Evolutionary conservation across 2,329 filamentous ascomycete genomes (phyloP), one percentile per base, ranked within the genome.

Genomic region (Neopestalotiopsis sp.): DNA sequence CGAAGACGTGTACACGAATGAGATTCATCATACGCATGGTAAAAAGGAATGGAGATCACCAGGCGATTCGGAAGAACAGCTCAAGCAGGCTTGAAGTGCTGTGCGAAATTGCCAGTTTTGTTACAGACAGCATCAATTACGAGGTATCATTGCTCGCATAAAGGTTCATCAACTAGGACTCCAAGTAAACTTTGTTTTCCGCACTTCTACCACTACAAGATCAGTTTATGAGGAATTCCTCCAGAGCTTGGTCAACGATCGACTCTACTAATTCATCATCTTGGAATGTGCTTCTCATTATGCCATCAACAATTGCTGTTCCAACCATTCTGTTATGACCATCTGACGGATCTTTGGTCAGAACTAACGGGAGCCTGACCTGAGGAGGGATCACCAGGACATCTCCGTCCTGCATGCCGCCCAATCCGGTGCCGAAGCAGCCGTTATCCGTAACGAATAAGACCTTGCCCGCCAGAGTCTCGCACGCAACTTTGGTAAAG

Each of bases 1-100:
- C 70, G 88, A 90, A 73, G 89, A 90, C 53, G 70, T 68, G 70
- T 73, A 73, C 49, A 65, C 73, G 5, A 69, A 74, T 59, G 72
- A 75, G 38, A 73, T 70, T 53, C 63, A 72, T 3, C 75, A 77
- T 58, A 24, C 13, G 6, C 24, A 67, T 45, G 65, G n/a, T 12
- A 67, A 67, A n/a, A 17, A 10, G 5, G 64, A 66, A 13, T 30
- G 30, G 20, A 30, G 12, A 13, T n/a, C 10, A 32, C 5, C 20
- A 32, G 24, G 13, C 1, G 45, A 66, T 66, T 38, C 34, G 24
- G 42, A 66, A 32, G 20, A 32, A 17, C 38, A 28, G 40, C 38
- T 45, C n/a, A 64, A 64, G 24, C 38, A 49, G 40, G 61, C 61
- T 17, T 64, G 24, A 49, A 12, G 45, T 53, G 34, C 34, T 10